A percentile compares a stretch with the other conserved stretches of the same genome.
These are phyloP conservation scores for Russula dissimulans DNA, from an alignment of 768 basidiomycete species.

Conservation along the genomic window DNA sequence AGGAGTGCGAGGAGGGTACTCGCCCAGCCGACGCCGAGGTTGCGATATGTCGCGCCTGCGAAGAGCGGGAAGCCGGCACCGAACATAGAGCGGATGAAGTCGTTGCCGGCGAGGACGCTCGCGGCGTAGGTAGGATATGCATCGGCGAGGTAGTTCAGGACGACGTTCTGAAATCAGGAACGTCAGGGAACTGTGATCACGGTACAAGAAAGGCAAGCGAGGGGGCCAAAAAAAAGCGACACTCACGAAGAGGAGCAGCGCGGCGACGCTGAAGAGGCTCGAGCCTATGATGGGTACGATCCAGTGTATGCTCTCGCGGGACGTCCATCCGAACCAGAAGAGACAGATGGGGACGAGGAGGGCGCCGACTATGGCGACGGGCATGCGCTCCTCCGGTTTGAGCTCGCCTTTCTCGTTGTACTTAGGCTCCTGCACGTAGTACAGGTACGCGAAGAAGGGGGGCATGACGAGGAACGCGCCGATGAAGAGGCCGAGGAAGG, in stretches of 20 bases:
- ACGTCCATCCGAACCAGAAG: slow-evolving; percentile 30
- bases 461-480: slow-evolving; percentile 12
- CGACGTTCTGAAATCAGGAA: slow-evolving; percentile 4
- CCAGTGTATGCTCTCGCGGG: slow-evolving; percentile 26
- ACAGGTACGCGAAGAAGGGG: slow-evolving; percentile 15
- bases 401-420: slow-evolving; percentile 15
- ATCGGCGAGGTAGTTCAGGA: slow-evolving; percentile 27
- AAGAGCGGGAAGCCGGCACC: slow-evolving; percentile 17
- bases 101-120: slow-evolving; percentile 29
- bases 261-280: slow-evolving; percentile 26
- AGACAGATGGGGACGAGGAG: slow-evolving; percentile 28
- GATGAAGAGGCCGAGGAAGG: slow-evolving; percentile 24
- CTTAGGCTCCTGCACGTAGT: slow-evolving; percentile 17
- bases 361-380: slow-evolving; percentile 27
- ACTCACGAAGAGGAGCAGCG: slow-evolving; percentile 26
- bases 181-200: too few species aligned
- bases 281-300: slow-evolving; percentile 30
- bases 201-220: slow-evolving; percentile 18
- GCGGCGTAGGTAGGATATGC: slow-evolving; percentile 28
- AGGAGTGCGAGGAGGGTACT: slow-evolving; percentile 25
- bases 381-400: slow-evolving; percentile 27
- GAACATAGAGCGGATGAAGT: slow-evolving; percentile 27
- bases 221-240: background rate
- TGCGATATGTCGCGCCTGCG: slow-evolving; percentile 21
- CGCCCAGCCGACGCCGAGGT: slow-evolving; percentile 24